Evolutionary conservation across 495 filamentous ascomycete genomes (phyloP).

Genomic region (Talaromyces ruber): DNA sequence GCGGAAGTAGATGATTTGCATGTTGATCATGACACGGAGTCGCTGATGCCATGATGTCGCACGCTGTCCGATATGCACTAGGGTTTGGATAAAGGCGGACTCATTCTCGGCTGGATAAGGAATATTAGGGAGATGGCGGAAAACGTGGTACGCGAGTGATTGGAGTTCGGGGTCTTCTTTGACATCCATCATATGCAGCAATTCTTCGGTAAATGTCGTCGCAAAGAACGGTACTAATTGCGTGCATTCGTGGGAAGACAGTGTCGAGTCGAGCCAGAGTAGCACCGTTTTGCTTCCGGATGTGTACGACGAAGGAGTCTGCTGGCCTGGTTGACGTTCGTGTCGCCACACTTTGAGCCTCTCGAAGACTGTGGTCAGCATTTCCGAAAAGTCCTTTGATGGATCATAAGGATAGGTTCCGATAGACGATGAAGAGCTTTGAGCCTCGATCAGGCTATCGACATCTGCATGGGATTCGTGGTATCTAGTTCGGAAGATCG

Average conservation of each 20-base stretch:
- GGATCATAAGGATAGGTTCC: conserved; percentile 79
- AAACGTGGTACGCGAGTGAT: conserved; percentile 92
- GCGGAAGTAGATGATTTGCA: conserved; percentile 98
- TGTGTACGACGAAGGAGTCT: conserved; percentile 90
- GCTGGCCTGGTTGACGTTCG: conserved; percentile 77
- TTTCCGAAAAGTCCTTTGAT: conserved; percentile 60
- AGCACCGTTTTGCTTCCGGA: conserved; percentile 93
- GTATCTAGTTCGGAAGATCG: conserved; percentile 81
- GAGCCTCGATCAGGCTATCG: conserved; percentile 60
- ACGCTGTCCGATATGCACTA: conserved; percentile 82
- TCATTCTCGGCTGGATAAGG: conserved; percentile 84
- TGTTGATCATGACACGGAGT: conserved; percentile 94
- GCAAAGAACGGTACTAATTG: conserved; percentile 89
- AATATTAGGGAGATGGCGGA: conserved; percentile 93
- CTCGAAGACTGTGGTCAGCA: conserved; percentile 67
- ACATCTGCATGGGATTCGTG: conserved; percentile 87
- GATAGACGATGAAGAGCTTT: conserved; percentile 72
- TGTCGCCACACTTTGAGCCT: conserved; percentile 82
- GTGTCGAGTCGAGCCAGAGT: conserved; percentile 85
- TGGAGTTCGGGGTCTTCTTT: conserved; percentile 97
- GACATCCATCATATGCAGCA: conserved; percentile 99
- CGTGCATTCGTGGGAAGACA: conserved; percentile 88
- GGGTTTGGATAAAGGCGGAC: conserved; percentile 68
- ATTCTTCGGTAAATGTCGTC: conserved; percentile 75
- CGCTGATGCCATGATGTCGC: conserved; percentile 95